Evolutionary conservation across 441 rosid genomes (phyloP).

Genomic region (Croton laevigatus): DNA sequence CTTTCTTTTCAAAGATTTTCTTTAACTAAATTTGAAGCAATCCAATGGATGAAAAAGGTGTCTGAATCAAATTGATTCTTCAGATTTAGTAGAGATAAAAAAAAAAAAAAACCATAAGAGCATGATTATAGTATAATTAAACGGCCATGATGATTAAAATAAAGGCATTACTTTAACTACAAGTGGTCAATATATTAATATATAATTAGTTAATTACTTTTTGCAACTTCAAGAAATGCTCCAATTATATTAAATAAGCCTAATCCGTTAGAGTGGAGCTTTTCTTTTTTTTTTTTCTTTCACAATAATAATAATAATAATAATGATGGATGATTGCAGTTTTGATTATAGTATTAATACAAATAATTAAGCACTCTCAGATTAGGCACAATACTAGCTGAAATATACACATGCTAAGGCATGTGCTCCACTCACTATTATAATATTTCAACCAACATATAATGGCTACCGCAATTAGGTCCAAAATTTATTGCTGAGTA

Average conservation of each 20-base stretch:
- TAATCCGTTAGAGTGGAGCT: background rate
- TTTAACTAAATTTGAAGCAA: too few relatives aligned
- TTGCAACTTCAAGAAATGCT: constrained; percentile 23
- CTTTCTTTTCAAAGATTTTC: background rate
- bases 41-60: too few relatives aligned
- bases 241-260: constrained; percentile 12
- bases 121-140: background rate
- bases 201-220: background rate
- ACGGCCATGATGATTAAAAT: background rate
- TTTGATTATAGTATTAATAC: background rate
- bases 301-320: too few relatives aligned
- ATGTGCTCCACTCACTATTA: constrained; percentile 3
- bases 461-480: background rate
- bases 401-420: background rate
- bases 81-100: background rate
- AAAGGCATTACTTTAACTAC: constrained; percentile 8
- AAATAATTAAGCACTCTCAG: background rate
- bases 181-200: background rate
- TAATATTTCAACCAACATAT: constrained; percentile 6
- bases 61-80: too few relatives aligned
- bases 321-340: background rate
- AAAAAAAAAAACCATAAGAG: background rate
- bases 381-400: background rate
- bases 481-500: too few relatives aligned
- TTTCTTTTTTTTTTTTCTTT: background rate